phyloP scores from a whole-genome alignment of 78 protist species.

The Isochrysis galbana region DNA sequence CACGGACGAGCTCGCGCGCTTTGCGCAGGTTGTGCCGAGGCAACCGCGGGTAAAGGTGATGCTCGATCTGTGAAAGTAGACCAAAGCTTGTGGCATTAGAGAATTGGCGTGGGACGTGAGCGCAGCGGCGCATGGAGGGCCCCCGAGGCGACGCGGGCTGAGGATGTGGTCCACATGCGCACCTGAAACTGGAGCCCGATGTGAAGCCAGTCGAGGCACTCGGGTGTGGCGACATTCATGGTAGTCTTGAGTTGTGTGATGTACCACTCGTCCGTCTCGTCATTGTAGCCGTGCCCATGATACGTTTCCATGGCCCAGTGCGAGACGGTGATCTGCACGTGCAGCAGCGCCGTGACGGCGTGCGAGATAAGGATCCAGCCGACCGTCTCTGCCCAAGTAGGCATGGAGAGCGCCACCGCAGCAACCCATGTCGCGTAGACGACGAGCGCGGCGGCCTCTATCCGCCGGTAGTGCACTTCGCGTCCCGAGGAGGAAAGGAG shows the following conservation, averaged over 20 bases:
- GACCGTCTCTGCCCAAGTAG: neutral
- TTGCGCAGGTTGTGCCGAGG: conserved; percentile 58
- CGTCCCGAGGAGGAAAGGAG: neutral
- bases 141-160: too few relatives aligned
- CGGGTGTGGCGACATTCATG: conserved; percentile 38
- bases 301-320: conserved; percentile 56
- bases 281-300: conserved; percentile 10
- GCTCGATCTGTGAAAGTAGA: conserved; percentile 61
- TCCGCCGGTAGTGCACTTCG: neutral
- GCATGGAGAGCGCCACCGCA: neutral
- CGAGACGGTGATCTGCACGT: conserved; percentile 55
- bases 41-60: conserved; percentile 64
- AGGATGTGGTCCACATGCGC: too few relatives aligned
- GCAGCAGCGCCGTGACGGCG: conserved; percentile 46
- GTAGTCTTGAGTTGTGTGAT: conserved; percentile 21
- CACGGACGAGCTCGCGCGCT: conserved; percentile 18
- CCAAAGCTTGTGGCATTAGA: too few relatives aligned
- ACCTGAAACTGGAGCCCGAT: too few relatives aligned
- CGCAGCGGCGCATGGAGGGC: too few relatives aligned
- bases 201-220: conserved; percentile 47
- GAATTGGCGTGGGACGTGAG: conserved; percentile 33
- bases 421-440: neutral
- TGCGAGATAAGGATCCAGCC: neutral
- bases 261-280: neutral
- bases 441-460: neutral